Base-by-base conservation (phyloP, 108 stramenopile species). In the Pelagomonas calceolata region DNA sequence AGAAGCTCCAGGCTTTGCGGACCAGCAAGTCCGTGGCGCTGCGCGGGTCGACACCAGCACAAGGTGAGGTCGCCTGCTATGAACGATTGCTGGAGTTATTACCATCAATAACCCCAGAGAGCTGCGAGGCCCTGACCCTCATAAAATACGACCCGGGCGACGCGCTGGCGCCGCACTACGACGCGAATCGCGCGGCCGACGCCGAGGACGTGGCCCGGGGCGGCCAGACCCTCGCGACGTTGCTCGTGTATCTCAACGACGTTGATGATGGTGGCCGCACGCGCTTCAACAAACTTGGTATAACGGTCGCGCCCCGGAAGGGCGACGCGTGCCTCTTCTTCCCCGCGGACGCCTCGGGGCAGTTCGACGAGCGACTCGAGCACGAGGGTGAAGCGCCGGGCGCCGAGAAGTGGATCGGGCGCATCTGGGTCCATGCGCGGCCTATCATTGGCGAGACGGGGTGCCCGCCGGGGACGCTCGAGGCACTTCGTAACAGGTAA, bases 281-380 rank as follows among this genome's bases (percentile, higher is more conserved):
- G 32, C 72, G 81, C 31, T 91, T 91, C 82, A 81, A 83, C 32
- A 82, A 76, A 65, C 67, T 89, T 21, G 75, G 75, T 14, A 66
- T 89, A n/a, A 75, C 78, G 26, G 78, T 91, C 31, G 76, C 75
- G 66, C 90, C 90, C 31, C 80, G 70, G 68, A 75, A 64, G 63
- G 90, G 90, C 10, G 87, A 88, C 75, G 90, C 90, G 18, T 74
- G 88, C 30, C 73, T 91, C 15, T 91, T 91, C 74, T 91, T 91
- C 75, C 90, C 90, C 21, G 90, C 88, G 32, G 88, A 91, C 82
- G 69, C 74, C 29, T 65, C 73, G 68, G 90, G 90, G 21, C 64
- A 64, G n/a, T 87, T 89, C 76, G 90, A 91, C 73, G 87, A 88
- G 65, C 69, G 90, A 46, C 85, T 84, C 35, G 88, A 89, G 71